Base-by-base conservation (phyloP, 192 early-diverging fungal species). In the Pecoramyces ruminantium region DNA sequence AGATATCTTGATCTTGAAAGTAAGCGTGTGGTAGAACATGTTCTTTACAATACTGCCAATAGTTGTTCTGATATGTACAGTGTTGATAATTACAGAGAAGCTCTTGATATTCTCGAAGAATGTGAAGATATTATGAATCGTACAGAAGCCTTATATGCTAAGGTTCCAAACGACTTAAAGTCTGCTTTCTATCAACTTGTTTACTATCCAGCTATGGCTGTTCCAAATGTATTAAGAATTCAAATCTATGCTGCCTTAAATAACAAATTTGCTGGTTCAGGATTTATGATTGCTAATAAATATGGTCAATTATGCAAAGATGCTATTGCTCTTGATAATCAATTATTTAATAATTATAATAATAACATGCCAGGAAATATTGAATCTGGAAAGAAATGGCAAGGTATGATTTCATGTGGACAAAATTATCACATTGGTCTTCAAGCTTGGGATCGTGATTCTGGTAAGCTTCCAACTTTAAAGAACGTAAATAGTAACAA, bases 121-220 rank as follows among this genome's bases (percentile, higher is more conserved):
- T 67, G 51, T 67, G 51, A 67, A 21, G 51, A 67, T 67, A 27
- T 67, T n/a, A 67, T 67, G 51, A 67, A n/a, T 21, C 51, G 51
- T 67, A 67, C 51, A 1, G 51, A 67, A 67, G 51, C 51, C n/a
- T 67, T 83, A n/a, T 21, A 1, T 8, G 29, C n/a, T 14, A 39
- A 28, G 4, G 14, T 83, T 29, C 29, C 40, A 25, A 51, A 77
- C 0, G 42, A 83, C 51, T 1, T 82, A 2, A 42, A 83, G 82
- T 28, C 51, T 51, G 82, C 83, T n/a, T 83, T 83, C 82, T 83
- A 79, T 40, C 83, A 83, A 83, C 82, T 83, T 14, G 77, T 83
- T 12, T 30, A 82, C 78, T 83, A 83, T 40, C 83, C 83, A 29
- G 78, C 83, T 29, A 78, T 29, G 25, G 82, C 29, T 38, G 67